Evolutionary conservation across 768 basidiomycete species (phyloP).

Genomic region (Suillus alpinus): DNA sequence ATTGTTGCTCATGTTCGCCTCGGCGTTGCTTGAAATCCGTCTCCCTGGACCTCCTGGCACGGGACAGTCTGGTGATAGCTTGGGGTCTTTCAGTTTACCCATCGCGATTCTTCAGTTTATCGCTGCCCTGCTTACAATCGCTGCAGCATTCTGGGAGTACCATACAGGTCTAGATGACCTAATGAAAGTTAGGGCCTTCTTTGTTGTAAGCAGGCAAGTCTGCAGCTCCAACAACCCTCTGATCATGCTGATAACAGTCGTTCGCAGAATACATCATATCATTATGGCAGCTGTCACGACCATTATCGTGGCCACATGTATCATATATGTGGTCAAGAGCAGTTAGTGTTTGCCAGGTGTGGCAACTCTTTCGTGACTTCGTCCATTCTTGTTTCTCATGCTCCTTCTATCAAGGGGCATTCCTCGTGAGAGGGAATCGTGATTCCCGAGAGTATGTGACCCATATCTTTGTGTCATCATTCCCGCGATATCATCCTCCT

Average conservation of each 20-base stretch:
- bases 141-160: conserved; percentile 67
- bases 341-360: conserved; percentile 6
- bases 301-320: conserved; percentile 50
- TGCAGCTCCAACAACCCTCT: conserved; percentile 13
- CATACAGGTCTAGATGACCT: conserved; percentile 56
- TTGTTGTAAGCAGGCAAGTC: conserved; percentile 55
- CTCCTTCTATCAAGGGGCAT: not conserved
- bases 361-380: not conserved
- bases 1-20: conserved; percentile 60
- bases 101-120: conserved; percentile 52
- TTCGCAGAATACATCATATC: conserved; percentile 46
- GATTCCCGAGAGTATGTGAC: not conserved
- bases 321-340: conserved; percentile 43
- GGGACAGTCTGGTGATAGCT: conserved; percentile 17
- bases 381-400: not conserved
- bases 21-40: conserved; percentile 59
- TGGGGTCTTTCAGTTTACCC: conserved; percentile 37
- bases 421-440: not conserved
- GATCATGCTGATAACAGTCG: not conserved
- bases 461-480: not conserved
- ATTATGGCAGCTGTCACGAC: conserved; percentile 49
- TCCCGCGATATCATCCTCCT: not conserved
- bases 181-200: conserved; percentile 55
- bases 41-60: conserved; percentile 41
- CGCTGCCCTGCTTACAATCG: conserved; percentile 52